A percentile compares a stretch with the other conserved stretches of the same genome.
phyloP scores from a whole-genome alignment of 331 rosid genomes.

The Spiraea crenata region DNA sequence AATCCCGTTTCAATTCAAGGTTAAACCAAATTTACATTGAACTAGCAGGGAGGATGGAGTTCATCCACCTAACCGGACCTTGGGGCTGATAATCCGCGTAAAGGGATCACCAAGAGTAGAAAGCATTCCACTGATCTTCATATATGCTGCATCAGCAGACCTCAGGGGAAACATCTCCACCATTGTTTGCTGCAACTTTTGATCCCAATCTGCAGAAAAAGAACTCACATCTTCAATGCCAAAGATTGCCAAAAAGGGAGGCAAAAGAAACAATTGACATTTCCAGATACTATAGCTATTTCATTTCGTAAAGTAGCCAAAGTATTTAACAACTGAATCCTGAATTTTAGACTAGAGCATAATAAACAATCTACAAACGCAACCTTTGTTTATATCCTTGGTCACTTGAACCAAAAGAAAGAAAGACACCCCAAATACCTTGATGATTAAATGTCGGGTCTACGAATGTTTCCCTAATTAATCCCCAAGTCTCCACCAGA shows the following conservation, averaged over 20 bases:
- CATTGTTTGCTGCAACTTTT: slow-evolving; percentile 93
- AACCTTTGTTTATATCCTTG: neutral
- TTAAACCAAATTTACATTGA: slow-evolving; percentile 4
- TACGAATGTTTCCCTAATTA: slow-evolving; percentile 86
- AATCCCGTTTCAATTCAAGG: slow-evolving; percentile 6
- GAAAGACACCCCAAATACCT: slow-evolving; percentile 44
- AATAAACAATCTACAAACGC: neutral
- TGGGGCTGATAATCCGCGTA: slow-evolving; percentile 88
- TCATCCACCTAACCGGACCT: slow-evolving; percentile 35
- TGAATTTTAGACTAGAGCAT: neutral
- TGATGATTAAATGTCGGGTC: slow-evolving; percentile 96
- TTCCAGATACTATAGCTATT: neutral
- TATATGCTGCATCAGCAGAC: slow-evolving; percentile 88
- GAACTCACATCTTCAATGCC: neutral
- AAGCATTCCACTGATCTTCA: slow-evolving; percentile 88
- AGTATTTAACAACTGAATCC: neutral
- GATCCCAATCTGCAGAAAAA: slow-evolving; percentile 77
- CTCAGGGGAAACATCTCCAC: slow-evolving; percentile 92
- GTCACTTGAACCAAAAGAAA: neutral
- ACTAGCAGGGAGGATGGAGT: slow-evolving; percentile 13
- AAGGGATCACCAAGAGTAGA: slow-evolving; percentile 98
- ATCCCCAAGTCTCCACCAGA: slow-evolving; percentile 98
- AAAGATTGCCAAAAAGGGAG: neutral
- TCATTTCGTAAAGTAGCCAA: neutral
- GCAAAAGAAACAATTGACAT: neutral